Evolutionary conservation across 108 stramenopile species (phyloP), one percentile per base, ranked within the genome.

Genomic region (Skeletonema menzelii): DNA sequence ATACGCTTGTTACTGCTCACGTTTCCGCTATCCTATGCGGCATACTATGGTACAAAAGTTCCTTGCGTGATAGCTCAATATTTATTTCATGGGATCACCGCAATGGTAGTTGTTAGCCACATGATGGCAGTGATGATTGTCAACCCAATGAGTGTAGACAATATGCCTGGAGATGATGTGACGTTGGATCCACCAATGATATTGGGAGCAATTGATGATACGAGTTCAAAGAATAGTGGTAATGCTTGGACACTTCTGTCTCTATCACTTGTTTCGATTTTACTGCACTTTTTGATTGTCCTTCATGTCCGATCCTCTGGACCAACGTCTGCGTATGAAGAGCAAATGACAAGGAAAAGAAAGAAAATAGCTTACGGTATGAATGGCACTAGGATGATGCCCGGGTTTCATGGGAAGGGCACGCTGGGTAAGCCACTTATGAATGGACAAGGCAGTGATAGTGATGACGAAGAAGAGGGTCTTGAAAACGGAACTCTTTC

Each of bases 261-360:
- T 12, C 47, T 90, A 14, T 82, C 87, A 0, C 35, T 91, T 8
- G 44, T 86, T 10, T 76, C 86, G 5, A 87, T 72, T 19, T 31
- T 84, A 8, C 81, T 87, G n/a, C 93, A 94, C 67, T 69, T 88
- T 61, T 44, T 90, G n/a, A 64, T 94, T 56, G 79, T 94, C 24
- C 68, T 86, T 13, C 93, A 94, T 74, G 91, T 94, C 0, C 80
- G 89, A 63, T 87, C 86, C 10, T 89, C 91, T 34, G 93, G 88
- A 19, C 93, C 93, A 14, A 60, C 74, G 53, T 63, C 66, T 24
- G 69, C 63, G 55, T 66, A 73, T 87, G 73, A 69, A 22, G 63
- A 64, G 47, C 66, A 72, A 26, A 57, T 73, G 77, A 71, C 63
- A 30, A 46, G 69, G 8, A 67, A 82, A 38, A 60, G 71, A 37